These are phyloP conservation scores for Cubamyces sp. DNA, from an alignment of 768 basidiomycete genomes.

Conservation along the genomic window DNA sequence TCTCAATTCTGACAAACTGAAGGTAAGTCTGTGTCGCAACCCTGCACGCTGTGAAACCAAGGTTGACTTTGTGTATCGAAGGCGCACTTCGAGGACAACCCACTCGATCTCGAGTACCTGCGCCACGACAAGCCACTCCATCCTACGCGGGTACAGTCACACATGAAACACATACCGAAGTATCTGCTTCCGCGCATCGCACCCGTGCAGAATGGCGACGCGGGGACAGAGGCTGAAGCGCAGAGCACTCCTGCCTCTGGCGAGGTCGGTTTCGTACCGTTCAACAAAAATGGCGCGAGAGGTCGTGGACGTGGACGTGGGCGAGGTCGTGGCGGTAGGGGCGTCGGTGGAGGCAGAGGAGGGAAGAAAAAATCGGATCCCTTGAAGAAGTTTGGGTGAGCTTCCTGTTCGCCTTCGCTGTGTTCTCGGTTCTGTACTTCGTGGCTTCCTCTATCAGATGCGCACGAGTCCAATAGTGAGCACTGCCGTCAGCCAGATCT, in stretches of 20 bases:
- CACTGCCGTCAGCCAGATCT: no score
- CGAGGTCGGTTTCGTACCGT: slow-evolving; percentile 69
- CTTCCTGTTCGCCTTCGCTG: neutral
- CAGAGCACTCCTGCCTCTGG: slow-evolving; percentile 32
- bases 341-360: slow-evolving; percentile 38
- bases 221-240: slow-evolving; percentile 21
- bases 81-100: slow-evolving; percentile 99
- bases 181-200: slow-evolving; percentile 88
- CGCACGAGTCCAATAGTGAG: neutral
- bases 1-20: slow-evolving; percentile 93
- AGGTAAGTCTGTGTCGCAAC: slow-evolving; percentile 55
- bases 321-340: slow-evolving; percentile 42
- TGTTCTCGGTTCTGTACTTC: neutral
- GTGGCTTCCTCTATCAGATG: neutral
- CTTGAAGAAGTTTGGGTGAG: slow-evolving; percentile 67
- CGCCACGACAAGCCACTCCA: slow-evolving; percentile 95
- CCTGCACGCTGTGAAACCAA: neutral
- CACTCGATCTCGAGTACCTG: slow-evolving; percentile 87
- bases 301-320: slow-evolving; percentile 60
- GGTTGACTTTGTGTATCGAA: slow-evolving; percentile 36
- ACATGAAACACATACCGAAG: slow-evolving; percentile 95
- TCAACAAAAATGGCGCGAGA: slow-evolving; percentile 57
- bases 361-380: slow-evolving; percentile 82
- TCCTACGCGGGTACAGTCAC: slow-evolving; percentile 85
- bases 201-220: slow-evolving; percentile 46